phyloP scores from a whole-genome alignment of 768 basidiomycete species.

The Cyclocybe cylindracea region DNA sequence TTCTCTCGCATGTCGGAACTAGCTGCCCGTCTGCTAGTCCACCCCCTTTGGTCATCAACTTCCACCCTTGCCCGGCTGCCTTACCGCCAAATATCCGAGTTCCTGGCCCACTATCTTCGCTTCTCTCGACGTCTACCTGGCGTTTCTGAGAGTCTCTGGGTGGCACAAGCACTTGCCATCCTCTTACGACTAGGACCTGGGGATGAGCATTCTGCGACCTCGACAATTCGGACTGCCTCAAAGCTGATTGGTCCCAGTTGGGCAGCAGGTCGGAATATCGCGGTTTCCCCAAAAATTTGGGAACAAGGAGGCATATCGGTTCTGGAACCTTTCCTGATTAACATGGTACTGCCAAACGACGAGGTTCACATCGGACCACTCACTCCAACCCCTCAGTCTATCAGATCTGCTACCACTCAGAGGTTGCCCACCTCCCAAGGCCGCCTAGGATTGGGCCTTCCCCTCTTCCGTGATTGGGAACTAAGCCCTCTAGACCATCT shows the following conservation, averaged over 20 bases:
- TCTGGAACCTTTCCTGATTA: conserved; percentile 61
- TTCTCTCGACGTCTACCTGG: conserved; percentile 61
- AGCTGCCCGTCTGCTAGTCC: conserved; percentile 48
- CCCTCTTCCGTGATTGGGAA: conserved; percentile 64
- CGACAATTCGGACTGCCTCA: conserved; percentile 41
- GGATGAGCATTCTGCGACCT: conserved; percentile 63
- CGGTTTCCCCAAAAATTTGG: conserved; percentile 44
- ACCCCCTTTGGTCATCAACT: conserved; percentile 49
- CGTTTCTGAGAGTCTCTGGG: conserved; percentile 60
- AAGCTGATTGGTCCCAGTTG: conserved; percentile 40
- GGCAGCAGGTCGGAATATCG: conserved; percentile 35
- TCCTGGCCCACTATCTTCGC: conserved; percentile 55
- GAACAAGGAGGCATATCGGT: conserved; percentile 49
- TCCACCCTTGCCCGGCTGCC: conserved; percentile 30
- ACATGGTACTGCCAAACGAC: conserved; percentile 41
- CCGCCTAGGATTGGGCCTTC: conserved; percentile 40
- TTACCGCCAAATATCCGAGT: conserved; percentile 53
- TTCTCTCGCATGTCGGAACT: conserved; percentile 55
- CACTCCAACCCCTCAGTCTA: conserved; percentile 51
- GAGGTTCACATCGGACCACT: conserved; percentile 53
- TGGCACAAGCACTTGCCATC: conserved; percentile 64
- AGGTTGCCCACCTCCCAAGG: conserved; percentile 34
- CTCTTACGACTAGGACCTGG: conserved; percentile 63
- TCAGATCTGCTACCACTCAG: conserved; percentile 58
- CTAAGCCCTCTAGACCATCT: conserved; percentile 75